A percentile compares a stretch with the other conserved stretches of the same genome.
These are phyloP conservation scores for Fonsecaea erecta DNA, from an alignment of 2,329 filamentous ascomycete genomes.

Conservation along the genomic window DNA sequence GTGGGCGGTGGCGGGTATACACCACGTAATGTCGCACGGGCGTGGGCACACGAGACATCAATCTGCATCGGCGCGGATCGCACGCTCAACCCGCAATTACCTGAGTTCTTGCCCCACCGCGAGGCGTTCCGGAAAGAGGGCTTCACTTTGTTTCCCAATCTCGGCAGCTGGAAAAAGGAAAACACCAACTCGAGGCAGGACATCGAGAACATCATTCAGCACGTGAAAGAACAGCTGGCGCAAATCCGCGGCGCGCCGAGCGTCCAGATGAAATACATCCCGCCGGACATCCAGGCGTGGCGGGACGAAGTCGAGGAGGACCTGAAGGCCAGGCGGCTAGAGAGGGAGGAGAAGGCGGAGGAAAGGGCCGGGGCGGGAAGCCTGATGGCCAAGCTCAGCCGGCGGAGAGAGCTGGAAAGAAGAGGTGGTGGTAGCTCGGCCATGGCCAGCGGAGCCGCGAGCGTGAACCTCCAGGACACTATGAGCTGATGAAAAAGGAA, in stretches of 20 bases:
- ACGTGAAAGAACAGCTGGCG: conserved; percentile 81
- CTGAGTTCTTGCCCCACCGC: conserved; percentile 79
- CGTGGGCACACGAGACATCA: conserved; percentile 95
- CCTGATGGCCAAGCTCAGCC: conserved; percentile 31
- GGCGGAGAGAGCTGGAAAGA: conserved; percentile 36
- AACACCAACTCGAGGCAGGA: conserved; percentile 82
- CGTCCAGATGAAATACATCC: conserved; percentile 80
- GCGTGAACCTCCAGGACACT: neutral
- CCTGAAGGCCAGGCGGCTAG: conserved; percentile 47
- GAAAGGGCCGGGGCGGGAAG: conserved; percentile 44
- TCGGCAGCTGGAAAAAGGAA: conserved; percentile 68
- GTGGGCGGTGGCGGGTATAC: conserved; percentile 97
- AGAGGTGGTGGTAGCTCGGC: conserved; percentile 19
- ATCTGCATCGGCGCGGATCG: conserved; percentile 79
- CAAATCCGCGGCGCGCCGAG: conserved; percentile 86
- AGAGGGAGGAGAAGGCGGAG: conserved; percentile 50
- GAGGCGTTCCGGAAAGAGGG: conserved; percentile 82
- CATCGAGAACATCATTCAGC: conserved; percentile 73
- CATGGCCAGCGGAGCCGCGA: conserved; percentile 5
- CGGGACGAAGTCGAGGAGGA: conserved; percentile 55
- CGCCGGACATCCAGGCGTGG: conserved; percentile 70
- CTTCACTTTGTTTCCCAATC: conserved; percentile 82
- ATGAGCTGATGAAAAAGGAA: neutral
- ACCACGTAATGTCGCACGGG: conserved; percentile 90
- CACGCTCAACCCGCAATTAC: conserved; percentile 73